phyloP scores from a whole-genome alignment of 768 basidiomycete species.

The Rhodotorula diobovata region DNA sequence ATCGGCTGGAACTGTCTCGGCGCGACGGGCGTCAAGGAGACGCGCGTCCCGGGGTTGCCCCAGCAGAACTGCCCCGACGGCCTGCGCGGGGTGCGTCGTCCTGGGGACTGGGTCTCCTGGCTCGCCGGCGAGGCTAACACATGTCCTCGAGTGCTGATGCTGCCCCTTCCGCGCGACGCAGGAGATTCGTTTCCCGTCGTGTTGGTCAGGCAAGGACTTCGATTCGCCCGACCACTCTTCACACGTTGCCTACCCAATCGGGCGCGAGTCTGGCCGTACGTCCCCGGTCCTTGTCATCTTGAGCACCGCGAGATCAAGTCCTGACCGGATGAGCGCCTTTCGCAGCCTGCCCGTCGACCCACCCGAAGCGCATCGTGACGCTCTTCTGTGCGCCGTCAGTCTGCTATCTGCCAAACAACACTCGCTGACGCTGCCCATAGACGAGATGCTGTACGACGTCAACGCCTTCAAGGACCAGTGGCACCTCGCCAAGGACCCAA shows the following conservation, averaged over 20 bases:
- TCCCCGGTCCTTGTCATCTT: not conserved
- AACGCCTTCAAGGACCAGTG: constrained; percentile 46
- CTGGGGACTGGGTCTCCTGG: too few species aligned
- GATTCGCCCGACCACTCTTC: constrained; percentile 47
- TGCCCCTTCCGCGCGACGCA: not conserved
- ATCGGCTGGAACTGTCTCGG: constrained; percentile 40
- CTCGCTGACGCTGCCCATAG: not conserved
- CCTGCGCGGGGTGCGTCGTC: constrained; percentile 48
- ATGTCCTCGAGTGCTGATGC: too few species aligned
- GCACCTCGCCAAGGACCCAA: constrained; percentile 50
- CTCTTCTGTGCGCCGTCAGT: constrained; percentile 6
- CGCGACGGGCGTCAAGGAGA: constrained; percentile 2
- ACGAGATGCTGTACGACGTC: constrained; percentile 52
- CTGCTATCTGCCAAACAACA: too few species aligned
- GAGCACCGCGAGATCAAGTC: not conserved
- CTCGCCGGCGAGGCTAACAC: too few species aligned
- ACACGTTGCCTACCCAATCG: constrained; percentile 47
- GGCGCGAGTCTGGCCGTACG: not conserved
- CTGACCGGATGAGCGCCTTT: not conserved
- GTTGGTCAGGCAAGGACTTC: constrained; percentile 49
- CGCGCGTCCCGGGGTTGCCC: not conserved
- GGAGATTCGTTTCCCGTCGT: constrained; percentile 33
- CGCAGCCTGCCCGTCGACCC: constrained; percentile 22
- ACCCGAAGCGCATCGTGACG: constrained; percentile 30
- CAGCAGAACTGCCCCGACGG: constrained; percentile 46